These are phyloP conservation scores for Termitomyces sp. DNA, from an alignment of 768 basidiomycete genomes.

Conservation along the genomic window DNA sequence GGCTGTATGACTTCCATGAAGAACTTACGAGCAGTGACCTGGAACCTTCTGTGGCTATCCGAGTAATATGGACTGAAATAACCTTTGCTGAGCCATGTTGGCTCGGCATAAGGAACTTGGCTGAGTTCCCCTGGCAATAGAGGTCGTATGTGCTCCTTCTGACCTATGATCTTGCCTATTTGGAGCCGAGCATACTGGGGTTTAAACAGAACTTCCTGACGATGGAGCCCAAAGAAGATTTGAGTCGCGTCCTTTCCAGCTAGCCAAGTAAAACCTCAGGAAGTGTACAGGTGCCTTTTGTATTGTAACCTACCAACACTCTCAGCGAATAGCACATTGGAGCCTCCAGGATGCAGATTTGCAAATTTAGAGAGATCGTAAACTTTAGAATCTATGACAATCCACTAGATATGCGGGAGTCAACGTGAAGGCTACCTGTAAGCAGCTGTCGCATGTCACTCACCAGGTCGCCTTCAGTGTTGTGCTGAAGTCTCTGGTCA, in stretches of 20 bases:
- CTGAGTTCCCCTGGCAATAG: slow-evolving; percentile 61
- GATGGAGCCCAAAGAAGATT: slow-evolving; percentile 81
- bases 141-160: slow-evolving; percentile 50
- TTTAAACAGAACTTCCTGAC: slow-evolving; percentile 70
- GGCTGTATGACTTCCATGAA: slow-evolving; percentile 69
- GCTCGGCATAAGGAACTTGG: slow-evolving; percentile 79
- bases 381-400: slow-evolving; percentile 75
- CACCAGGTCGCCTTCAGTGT: slow-evolving; percentile 75
- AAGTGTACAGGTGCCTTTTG: not conserved
- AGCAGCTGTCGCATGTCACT: not conserved
- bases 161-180: slow-evolving; percentile 56
- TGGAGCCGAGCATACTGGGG: slow-evolving; percentile 71
- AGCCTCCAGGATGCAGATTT: slow-evolving; percentile 79
- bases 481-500: slow-evolving; percentile 52
- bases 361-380: slow-evolving; percentile 81
- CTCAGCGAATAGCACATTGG: slow-evolving; percentile 63
- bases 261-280: slow-evolving; percentile 8
- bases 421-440: not conserved
- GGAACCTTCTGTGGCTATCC: slow-evolving; percentile 69
- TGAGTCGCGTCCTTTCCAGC: slow-evolving; percentile 79
- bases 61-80: slow-evolving; percentile 77
- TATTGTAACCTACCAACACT: slow-evolving; percentile 48
- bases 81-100: slow-evolving; percentile 69
- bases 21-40: slow-evolving; percentile 70
- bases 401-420: slow-evolving; percentile 48